Evolutionary conservation across 352 stramenopile species (phyloP), one percentile per base, ranked within the genome.

Genomic region (Globisporangium canariense): DNA sequence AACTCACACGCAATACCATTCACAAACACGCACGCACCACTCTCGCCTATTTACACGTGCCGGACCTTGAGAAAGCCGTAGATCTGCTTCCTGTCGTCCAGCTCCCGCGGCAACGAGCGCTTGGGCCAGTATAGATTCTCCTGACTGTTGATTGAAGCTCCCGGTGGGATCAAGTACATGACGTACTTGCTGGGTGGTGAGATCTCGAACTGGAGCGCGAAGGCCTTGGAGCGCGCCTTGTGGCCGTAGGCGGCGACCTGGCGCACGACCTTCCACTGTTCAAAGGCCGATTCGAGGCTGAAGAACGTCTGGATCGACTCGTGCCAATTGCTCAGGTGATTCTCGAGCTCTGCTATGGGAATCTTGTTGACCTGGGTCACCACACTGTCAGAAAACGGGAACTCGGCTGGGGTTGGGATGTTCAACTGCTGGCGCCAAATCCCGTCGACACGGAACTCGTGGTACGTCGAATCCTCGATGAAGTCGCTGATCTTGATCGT

Each of bases 231-330:
- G 13, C 70, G 72, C 62, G 80, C 84, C 66, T 94, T 94, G 62
- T 94, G 74, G 9, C 77, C 79, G 58, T 91, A 92, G 46, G 77
- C 77, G 2, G 83, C 77, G 11, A 94, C 56, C 54, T 78, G 68
- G n/a, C 81, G 79, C 41, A 91, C 71, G 59, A 94, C 77, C 64
- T 91, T 91, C 67, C 74, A 81, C 55, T 91, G 75, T 45, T 92
- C 81, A 55, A 86, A 87, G 13, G 68, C 69, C 1, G 86, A 89
- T 45, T 90, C 79, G 11, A 92, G 51, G 16, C 68, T 72, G 55
- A 94, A 92, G 56, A 77, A 92, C 40, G 71, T 71, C 54, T 83
- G 61, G 1, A 64, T 59, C 1, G 71, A 89, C 43, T 78, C 66
- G 38, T 82, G 78, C 14, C 75, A 61, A 45, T 86, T 74, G 36